phyloP scores from a whole-genome alignment of 1,139 yeast species.

The Chernovozyma sophiae-reginae region DNA sequence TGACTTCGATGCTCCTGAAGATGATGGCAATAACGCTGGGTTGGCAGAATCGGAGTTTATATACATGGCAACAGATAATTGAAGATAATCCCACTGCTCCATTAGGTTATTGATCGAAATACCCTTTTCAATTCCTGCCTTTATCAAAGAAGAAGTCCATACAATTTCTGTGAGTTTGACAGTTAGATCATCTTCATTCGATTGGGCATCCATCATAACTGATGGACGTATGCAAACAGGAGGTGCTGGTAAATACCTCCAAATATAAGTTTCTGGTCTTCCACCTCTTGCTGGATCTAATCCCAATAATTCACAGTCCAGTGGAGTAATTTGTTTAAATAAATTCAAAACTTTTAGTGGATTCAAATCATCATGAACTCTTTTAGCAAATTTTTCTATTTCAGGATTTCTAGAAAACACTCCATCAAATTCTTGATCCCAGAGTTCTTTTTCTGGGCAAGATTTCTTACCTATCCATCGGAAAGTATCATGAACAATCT shows the following conservation, averaged over 20 bases:
- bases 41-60: slow-evolving; percentile 95
- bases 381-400: slow-evolving; percentile 76
- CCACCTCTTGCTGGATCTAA: slow-evolving; percentile 85
- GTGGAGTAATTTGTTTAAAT: slow-evolving; percentile 79
- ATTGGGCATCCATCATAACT: slow-evolving; percentile 88
- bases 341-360: slow-evolving; percentile 85
- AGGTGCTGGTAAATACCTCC: slow-evolving; percentile 98
- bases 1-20: slow-evolving; percentile 51
- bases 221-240: slow-evolving; percentile 99
- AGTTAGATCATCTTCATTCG: slow-evolving; percentile 96
- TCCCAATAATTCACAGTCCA: slow-evolving; percentile 90
- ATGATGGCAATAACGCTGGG: slow-evolving; percentile 66
- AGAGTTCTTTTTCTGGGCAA: slow-evolving; percentile 76
- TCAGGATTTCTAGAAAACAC: slow-evolving; percentile 77
- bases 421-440: slow-evolving; percentile 82
- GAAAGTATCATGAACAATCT: slow-evolving; percentile 92
- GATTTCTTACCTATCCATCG: slow-evolving; percentile 92
- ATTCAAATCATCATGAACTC: slow-evolving; percentile 91
- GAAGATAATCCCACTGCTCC: slow-evolving; percentile 99
- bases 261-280: slow-evolving; percentile 92
- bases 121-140: slow-evolving; percentile 94
- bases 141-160: slow-evolving; percentile 88
- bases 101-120: slow-evolving; percentile 85
- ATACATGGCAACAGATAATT: slow-evolving; percentile 93
- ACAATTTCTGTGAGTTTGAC: slow-evolving; percentile 95